Percentiles rank a stretch among this genome's conserved stretches.
These are phyloP conservation scores for Oryza meyeriana DNA, from an alignment of 176 grass and related monocot genomes.

Conservation along the genomic window DNA sequence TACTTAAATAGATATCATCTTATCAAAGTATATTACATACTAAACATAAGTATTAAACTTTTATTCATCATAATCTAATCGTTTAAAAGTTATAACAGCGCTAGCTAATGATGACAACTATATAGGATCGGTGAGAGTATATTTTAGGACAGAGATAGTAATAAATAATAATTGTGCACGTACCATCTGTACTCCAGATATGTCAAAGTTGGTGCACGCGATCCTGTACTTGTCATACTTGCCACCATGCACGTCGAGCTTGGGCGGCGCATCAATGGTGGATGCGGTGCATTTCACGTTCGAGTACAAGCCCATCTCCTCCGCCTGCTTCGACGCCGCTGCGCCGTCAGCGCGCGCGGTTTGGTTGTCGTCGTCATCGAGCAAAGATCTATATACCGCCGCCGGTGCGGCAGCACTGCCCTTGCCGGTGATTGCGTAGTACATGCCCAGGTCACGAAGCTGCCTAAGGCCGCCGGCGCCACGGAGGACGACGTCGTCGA, in stretches of 20 bases:
- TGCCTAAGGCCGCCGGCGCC: neutral
- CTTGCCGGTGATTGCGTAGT: conserved; percentile 22
- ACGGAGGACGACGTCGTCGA: neutral
- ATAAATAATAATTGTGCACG: neutral
- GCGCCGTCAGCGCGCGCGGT: neutral
- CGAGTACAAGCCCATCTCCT: conserved; percentile 8
- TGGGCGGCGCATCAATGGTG: conserved; percentile 25
- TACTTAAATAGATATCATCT: too few relatives aligned
- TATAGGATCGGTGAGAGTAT: too few relatives aligned
- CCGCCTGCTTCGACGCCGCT: too few relatives aligned
- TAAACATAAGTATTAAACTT: too few relatives aligned
- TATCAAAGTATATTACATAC: too few relatives aligned
- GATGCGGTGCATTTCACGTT: neutral
- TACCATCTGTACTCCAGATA: conserved; percentile 39
- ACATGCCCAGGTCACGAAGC: neutral
- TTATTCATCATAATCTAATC: too few relatives aligned
- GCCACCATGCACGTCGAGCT: conserved; percentile 1
- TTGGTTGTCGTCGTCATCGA: neutral
- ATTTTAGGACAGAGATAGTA: too few relatives aligned
- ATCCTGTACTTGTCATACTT: neutral
- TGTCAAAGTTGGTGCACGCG: conserved; percentile 27
- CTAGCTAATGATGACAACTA: too few relatives aligned
- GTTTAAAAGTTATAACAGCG: too few relatives aligned
- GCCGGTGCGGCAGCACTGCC: neutral
- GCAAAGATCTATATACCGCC: neutral